A percentile compares a stretch with the other conserved stretches of the same genome.
These are phyloP conservation scores for Perkinsus olseni DNA, from an alignment of 169 alveolate genomes.

Conservation along the genomic window DNA sequence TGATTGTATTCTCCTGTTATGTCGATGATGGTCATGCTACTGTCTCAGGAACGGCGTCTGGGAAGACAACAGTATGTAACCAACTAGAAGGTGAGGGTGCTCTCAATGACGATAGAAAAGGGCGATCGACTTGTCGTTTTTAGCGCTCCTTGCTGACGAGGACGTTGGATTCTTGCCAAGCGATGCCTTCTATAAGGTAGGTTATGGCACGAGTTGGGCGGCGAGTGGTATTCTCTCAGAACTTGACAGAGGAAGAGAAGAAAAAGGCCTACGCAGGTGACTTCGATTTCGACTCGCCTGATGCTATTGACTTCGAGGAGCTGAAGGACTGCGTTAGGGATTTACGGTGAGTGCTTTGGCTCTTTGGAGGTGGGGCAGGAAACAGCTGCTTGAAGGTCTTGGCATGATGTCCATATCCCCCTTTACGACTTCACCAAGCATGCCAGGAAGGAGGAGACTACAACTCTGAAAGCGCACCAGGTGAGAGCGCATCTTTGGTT, in stretches of 20 bases:
- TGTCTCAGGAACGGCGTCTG: not conserved
- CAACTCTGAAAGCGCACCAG: not conserved
- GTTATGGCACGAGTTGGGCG: not conserved
- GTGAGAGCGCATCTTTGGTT: not conserved
- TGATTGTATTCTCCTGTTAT: not conserved
- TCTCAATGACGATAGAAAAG: not conserved
- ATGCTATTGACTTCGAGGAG: not conserved
- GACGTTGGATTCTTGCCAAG: not conserved
- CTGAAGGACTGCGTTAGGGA: not conserved
- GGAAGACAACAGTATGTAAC: not conserved
- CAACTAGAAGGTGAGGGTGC: not conserved
- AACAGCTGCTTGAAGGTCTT: not conserved
- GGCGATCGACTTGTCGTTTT: not conserved
- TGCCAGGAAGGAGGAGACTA: not conserved
- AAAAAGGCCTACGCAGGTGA: not conserved
- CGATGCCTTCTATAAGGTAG: not conserved
- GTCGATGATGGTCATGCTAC: not conserved
- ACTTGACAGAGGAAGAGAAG: not conserved
- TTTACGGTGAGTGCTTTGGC: not conserved
- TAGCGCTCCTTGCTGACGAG: not conserved
- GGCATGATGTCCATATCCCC: not conserved
- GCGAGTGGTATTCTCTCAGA: not conserved
- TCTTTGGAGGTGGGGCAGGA: not conserved
- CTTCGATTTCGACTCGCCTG: not conserved
- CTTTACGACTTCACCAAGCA: not conserved